These are phyloP conservation scores for Mayamaea pseudoterrestris DNA, from an alignment of 108 stramenopile species.

Conservation along the genomic window DNA sequence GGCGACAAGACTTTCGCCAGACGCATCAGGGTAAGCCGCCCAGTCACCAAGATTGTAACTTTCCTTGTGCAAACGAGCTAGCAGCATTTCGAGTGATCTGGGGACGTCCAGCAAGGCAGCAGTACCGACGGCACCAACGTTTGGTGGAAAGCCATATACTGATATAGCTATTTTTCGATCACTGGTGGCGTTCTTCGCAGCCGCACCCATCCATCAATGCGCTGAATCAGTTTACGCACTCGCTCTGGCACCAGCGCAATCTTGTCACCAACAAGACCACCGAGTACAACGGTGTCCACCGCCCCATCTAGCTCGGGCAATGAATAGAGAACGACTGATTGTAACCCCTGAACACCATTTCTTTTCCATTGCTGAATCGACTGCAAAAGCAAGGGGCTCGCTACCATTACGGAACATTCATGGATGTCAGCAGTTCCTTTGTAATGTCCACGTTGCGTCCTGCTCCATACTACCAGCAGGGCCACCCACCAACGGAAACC, in stretches of 20 bases:
- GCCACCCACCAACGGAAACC: slow-evolving; percentile 72
- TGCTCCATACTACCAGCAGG: slow-evolving; percentile 73
- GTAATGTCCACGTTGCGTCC: slow-evolving; percentile 72
- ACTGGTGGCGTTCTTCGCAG: slow-evolving; percentile 34
- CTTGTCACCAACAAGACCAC: slow-evolving; percentile 73
- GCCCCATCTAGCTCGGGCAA: slow-evolving; percentile 83
- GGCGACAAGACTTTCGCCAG: slow-evolving; percentile 32
- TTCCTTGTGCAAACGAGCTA: slow-evolving; percentile 36
- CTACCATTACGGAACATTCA: slow-evolving; percentile 79
- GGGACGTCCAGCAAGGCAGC: slow-evolving; percentile 82
- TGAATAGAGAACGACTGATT: slow-evolving; percentile 64
- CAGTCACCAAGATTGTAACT: slow-evolving; percentile 67
- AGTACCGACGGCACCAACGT: slow-evolving; percentile 81
- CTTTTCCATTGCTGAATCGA: slow-evolving; percentile 60
- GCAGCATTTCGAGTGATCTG: slow-evolving; percentile 37
- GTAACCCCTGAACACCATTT: slow-evolving; percentile 70
- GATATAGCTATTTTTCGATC: slow-evolving; percentile 52
- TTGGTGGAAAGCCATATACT: slow-evolving; percentile 81
- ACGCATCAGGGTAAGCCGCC: slow-evolving; percentile 29
- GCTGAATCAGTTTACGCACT: slow-evolving; percentile 45
- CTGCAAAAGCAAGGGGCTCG: slow-evolving; percentile 64
- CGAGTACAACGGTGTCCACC: slow-evolving; percentile 76
- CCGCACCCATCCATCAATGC: slow-evolving; percentile 47
- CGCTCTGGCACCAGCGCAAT: slow-evolving; percentile 78
- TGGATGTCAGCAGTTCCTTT: slow-evolving; percentile 31